A percentile compares a stretch with the other conserved stretches of the same genome.
Evolutionary conservation across 371 early-diverging fungal species (phyloP).

Genomic region (Actinomucor elegans): DNA sequence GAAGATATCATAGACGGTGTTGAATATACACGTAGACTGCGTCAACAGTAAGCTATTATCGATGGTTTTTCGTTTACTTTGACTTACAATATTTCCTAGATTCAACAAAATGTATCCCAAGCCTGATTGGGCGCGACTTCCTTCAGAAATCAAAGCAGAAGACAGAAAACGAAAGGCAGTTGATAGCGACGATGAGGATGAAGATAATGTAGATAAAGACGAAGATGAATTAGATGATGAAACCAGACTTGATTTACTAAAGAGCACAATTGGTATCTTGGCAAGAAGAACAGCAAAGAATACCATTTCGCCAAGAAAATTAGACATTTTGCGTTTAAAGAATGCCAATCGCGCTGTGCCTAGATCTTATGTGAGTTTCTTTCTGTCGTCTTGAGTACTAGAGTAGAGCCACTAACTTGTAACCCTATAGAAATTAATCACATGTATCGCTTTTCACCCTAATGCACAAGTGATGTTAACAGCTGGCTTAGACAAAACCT

Average conservation of each 20-base stretch:
- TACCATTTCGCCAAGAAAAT: constrained; percentile 50
- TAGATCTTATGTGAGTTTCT: constrained; percentile 20
- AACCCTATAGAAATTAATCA: constrained; percentile 57
- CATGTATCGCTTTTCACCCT: constrained; percentile 87
- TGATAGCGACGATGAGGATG: constrained; percentile 41
- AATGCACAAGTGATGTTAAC: constrained; percentile 85
- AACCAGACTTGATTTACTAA: constrained; percentile 42
- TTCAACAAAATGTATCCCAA: constrained; percentile 84
- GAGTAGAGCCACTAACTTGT: not conserved
- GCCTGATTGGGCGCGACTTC: constrained; percentile 81
- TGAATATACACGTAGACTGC: constrained; percentile 82
- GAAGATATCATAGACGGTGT: constrained; percentile 74
- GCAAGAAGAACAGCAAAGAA: constrained; percentile 28
- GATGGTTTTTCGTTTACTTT: not conserved
- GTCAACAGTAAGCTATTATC: constrained; percentile 65
- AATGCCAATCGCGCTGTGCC: constrained; percentile 65
- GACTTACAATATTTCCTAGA: constrained; percentile 23
- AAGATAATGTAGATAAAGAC: constrained; percentile 32
- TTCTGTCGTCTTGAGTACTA: not conserved
- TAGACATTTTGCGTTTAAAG: constrained; percentile 70
- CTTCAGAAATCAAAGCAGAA: constrained; percentile 36
- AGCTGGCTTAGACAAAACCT: constrained; percentile 80
- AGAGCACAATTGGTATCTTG: constrained; percentile 57
- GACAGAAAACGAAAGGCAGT: constrained; percentile 28
- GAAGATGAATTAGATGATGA: constrained; percentile 46